phyloP scores from a whole-genome alignment of 495 filamentous ascomycete genomes.

The Letharia columbiana region DNA sequence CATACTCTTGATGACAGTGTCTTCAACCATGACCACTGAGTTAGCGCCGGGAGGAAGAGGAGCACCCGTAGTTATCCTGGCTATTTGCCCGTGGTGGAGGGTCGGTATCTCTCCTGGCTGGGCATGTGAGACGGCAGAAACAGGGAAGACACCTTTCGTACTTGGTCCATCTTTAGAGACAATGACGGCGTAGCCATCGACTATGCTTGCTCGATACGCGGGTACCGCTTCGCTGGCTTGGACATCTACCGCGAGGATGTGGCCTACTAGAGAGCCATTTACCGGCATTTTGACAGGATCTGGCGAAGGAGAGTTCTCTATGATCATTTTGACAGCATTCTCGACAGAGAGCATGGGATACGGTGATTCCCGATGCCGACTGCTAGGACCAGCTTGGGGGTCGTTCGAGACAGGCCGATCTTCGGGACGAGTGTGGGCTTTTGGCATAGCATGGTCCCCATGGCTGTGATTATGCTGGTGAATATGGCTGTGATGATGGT shows the following conservation, averaged over 20 bases:
- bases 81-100: slow-evolving; percentile 64
- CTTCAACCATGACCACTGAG: slow-evolving; percentile 95
- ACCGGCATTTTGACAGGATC: slow-evolving; percentile 49
- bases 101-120: slow-evolving; percentile 51
- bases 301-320: slow-evolving; percentile 55
- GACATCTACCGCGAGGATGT: slow-evolving; percentile 76
- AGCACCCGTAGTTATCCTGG: slow-evolving; percentile 89
- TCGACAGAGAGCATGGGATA: slow-evolving; percentile 87
- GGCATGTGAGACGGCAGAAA: slow-evolving; percentile 80
- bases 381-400: slow-evolving; percentile 65
- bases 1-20: slow-evolving; percentile 62
- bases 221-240: slow-evolving; percentile 73
- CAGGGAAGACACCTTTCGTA: slow-evolving; percentile 72
- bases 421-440: slow-evolving; percentile 59
- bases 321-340: slow-evolving; percentile 67
- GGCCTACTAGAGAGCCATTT: slow-evolving; percentile 54
- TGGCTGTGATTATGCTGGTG: slow-evolving; percentile 44
- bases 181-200: slow-evolving; percentile 88
- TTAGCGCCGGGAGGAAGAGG: slow-evolving; percentile 83
- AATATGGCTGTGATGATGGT: slow-evolving; percentile 44
- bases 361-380: slow-evolving; percentile 72
- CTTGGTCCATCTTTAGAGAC: slow-evolving; percentile 49
- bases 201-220: slow-evolving; percentile 90
- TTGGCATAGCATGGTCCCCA: slow-evolving; percentile 52
- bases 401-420: slow-evolving; percentile 67